Evolutionary conservation across 176 grass and related monocot species (phyloP).

Genomic region (Oryza meyeriana): DNA sequence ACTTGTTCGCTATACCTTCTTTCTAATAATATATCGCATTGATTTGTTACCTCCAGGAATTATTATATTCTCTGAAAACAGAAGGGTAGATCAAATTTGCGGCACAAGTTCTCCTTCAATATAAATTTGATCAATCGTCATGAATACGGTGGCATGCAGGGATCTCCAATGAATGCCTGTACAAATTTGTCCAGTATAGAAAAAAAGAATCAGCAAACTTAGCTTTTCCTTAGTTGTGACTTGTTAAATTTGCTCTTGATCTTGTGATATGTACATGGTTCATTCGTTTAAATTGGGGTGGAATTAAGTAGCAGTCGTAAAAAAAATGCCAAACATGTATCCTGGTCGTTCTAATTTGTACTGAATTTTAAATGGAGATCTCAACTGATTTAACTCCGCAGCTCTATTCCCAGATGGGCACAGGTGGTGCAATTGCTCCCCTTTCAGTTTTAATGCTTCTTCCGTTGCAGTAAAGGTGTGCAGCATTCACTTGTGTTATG

Average conservation of each 20-base stretch:
- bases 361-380: neutral
- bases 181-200: constrained; percentile 35
- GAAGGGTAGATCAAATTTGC: neutral
- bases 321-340: neutral
- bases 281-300: constrained; percentile 31
- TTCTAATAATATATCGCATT: neutral
- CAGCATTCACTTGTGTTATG: neutral
- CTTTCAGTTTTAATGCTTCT: neutral
- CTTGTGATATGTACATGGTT: constrained; percentile 32
- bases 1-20: neutral
- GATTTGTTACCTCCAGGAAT: constrained; percentile 32
- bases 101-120: neutral
- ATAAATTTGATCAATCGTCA: neutral
- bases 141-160: neutral
- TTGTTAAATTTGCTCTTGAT: constrained; percentile 29
- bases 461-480: neutral
- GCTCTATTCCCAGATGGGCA: neutral
- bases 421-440: neutral
- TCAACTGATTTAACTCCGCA: neutral
- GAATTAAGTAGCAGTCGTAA: neutral
- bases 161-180: constrained; percentile 34
- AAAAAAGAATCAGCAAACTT: constrained; percentile 4
- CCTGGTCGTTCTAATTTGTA: neutral
- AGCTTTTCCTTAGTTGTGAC: neutral
- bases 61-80: constrained; percentile 48